Conservation (phyloP, 164 flowering plant species). For the Santalum album region DNA sequence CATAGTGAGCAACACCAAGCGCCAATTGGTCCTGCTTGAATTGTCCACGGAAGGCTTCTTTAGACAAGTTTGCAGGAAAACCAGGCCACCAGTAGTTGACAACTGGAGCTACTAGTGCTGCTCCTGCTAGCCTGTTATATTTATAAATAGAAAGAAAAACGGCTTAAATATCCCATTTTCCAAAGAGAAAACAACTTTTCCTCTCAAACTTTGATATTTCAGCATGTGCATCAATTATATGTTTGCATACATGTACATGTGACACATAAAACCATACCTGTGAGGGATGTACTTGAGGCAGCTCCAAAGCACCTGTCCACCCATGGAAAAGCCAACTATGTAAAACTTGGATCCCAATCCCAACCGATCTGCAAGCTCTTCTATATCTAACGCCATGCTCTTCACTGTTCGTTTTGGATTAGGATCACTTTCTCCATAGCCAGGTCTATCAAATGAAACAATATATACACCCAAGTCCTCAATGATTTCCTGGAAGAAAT, state of each 20-base stretch:
- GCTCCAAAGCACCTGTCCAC: slow-evolving; percentile 49
- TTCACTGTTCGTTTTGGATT: slow-evolving; percentile 42
- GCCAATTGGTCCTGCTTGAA: slow-evolving; percentile 55
- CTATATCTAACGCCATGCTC: slow-evolving; percentile 53
- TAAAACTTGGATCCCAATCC: slow-evolving; percentile 55
- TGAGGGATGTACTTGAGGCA: slow-evolving; percentile 74
- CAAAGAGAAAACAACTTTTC: too few relatives aligned
- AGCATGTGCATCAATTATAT: too few relatives aligned
- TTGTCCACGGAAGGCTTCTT: slow-evolving; percentile 38
- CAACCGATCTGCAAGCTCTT: slow-evolving; percentile 66
- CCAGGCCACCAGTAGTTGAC: slow-evolving; percentile 86
- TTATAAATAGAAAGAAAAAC: too few relatives aligned
- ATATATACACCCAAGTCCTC: slow-evolving; percentile 47
- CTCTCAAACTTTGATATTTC: too few relatives aligned
- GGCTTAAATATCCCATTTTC: too few relatives aligned
- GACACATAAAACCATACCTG: slow-evolving; percentile 57
- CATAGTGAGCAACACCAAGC: slow-evolving; percentile 52
- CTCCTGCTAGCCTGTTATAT: slow-evolving; percentile 69
- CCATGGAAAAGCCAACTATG: slow-evolving; percentile 58
- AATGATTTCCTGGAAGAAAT: slow-evolving; percentile 31
- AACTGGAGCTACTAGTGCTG: slow-evolving; percentile 62
- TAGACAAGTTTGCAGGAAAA: slow-evolving; percentile 60
- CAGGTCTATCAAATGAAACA: slow-evolving; percentile 64
- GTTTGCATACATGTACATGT: too few relatives aligned
- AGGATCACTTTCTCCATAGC: slow-evolving; percentile 77